Conservation (phyloP, 176 grass and related monocot species). For the Oryza punctata region DNA sequence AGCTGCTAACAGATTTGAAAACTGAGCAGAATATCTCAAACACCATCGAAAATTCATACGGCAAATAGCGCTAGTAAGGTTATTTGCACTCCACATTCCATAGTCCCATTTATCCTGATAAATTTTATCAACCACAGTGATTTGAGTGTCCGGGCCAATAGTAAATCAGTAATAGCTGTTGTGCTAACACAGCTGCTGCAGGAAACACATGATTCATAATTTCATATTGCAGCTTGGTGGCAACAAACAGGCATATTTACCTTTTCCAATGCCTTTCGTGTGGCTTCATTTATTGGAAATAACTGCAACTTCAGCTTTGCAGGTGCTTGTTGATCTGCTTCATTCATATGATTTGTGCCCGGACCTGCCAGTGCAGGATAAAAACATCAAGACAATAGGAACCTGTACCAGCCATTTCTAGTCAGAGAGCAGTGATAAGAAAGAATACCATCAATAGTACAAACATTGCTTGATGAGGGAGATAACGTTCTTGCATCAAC, state of each 20-base stretch:
- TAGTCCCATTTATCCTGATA: conserved; percentile 22
- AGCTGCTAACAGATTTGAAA: conserved; percentile 24
- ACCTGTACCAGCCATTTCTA: background rate
- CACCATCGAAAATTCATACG: conserved; percentile 16
- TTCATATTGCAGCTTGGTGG: conserved; percentile 22
- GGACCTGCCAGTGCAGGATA: conserved; percentile 46
- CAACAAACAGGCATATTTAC: conserved; percentile 48
- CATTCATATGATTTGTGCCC: conserved; percentile 53
- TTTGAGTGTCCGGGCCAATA: background rate
- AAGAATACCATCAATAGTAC: conserved; percentile 56
- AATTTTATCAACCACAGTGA: conserved; percentile 21
- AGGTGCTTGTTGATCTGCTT: conserved; percentile 57
- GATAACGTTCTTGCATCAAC: conserved; percentile 38
- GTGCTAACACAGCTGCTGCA: background rate
- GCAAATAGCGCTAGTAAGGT: background rate
- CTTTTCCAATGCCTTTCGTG: conserved; percentile 85
- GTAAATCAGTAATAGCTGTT: conserved; percentile 22
- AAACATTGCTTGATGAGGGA: conserved; percentile 48
- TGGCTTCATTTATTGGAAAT: conserved; percentile 96
- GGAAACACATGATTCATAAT: conserved; percentile 4
- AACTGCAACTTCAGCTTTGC: conserved; percentile 90
- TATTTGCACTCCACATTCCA: conserved; percentile 3
- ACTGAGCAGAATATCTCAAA: conserved; percentile 24
- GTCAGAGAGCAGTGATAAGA: background rate
- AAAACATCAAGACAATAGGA: conserved; percentile 30